Evolutionary conservation across 192 early-diverging fungal genomes (phyloP).

Genomic region (Physocladia obscura): DNA sequence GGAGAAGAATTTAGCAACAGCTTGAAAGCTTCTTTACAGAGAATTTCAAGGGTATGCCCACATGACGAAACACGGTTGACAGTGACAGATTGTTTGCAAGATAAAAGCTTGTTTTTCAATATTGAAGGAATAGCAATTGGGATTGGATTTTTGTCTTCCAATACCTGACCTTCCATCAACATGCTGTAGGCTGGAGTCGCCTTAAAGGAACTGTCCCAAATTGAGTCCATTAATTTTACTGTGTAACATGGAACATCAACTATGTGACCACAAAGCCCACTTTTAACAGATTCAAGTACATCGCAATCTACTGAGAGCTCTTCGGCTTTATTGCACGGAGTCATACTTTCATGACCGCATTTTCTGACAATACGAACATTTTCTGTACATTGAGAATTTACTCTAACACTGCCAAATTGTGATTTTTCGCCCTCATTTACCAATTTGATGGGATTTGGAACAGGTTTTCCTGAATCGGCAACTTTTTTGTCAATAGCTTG

Average conservation of each 20-base stretch:
- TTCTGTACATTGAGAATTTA: neutral
- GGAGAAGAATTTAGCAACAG: neutral
- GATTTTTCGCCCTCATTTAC: conserved; percentile 14
- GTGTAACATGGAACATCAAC: conserved; percentile 15
- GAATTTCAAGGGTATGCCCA: neutral
- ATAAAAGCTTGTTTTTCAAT: neutral
- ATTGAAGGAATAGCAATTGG: too few species aligned
- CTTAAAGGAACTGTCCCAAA: too few species aligned
- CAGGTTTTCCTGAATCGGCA: neutral
- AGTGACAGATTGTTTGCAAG: neutral
- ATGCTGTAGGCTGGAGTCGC: too few species aligned
- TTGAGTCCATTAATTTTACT: too few species aligned
- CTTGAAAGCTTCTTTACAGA: conserved; percentile 16
- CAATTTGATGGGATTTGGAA: neutral
- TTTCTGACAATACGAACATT: conserved; percentile 16
- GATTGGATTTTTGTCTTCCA: too few species aligned
- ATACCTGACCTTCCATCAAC: too few species aligned
- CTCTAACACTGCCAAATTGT: neutral
- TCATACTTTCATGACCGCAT: conserved; percentile 19
- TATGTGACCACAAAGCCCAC: conserved; percentile 26
- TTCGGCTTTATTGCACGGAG: conserved; percentile 7
- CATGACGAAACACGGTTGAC: neutral
- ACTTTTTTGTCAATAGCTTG: neutral
- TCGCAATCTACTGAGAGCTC: neutral
- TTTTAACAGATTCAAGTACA: neutral